phyloP scores from a whole-genome alignment of 345 rosid genomes.

The Excoecaria cochinchinensis region DNA sequence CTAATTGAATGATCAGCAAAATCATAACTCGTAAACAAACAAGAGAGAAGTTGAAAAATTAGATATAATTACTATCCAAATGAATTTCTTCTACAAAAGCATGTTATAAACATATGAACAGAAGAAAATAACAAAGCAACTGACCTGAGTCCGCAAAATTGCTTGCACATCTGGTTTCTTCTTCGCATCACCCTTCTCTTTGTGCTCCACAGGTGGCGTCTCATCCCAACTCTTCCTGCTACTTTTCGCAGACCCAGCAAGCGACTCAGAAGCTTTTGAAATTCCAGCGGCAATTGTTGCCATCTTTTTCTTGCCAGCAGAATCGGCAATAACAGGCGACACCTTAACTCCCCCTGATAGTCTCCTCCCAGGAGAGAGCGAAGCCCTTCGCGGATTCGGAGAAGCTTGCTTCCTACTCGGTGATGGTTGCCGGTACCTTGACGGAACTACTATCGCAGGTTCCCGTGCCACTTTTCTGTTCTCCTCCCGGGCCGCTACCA shows the following conservation, averaged over 20 bases:
- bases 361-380: conserved; percentile 80
- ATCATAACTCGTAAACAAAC: too few species aligned
- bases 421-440: conserved; percentile 89
- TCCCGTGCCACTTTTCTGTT: conserved; percentile 64
- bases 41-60: background rate
- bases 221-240: conserved; percentile 76
- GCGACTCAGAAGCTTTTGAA: conserved; percentile 66
- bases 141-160: conserved; percentile 88
- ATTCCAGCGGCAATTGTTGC: conserved; percentile 60
- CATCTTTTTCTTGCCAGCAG: conserved; percentile 79
- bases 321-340: conserved; percentile 65
- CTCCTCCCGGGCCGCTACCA: conserved; percentile 73
- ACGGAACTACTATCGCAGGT: conserved; percentile 84
- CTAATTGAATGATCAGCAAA: too few species aligned
- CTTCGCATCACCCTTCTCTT: conserved; percentile 47
- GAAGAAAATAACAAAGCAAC: background rate
- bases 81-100: background rate
- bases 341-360: conserved; percentile 69
- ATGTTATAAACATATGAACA: background rate
- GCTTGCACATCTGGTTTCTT: conserved; percentile 59
- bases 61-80: background rate
- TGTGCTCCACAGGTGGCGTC: conserved; percentile 36
- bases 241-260: conserved; percentile 50
- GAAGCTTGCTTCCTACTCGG: conserved; percentile 80
- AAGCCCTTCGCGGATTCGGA: conserved; percentile 63